Evolutionary conservation across 176 grass and related monocot genomes (phyloP).

Genomic region (Urochloa ruziziensis): DNA sequence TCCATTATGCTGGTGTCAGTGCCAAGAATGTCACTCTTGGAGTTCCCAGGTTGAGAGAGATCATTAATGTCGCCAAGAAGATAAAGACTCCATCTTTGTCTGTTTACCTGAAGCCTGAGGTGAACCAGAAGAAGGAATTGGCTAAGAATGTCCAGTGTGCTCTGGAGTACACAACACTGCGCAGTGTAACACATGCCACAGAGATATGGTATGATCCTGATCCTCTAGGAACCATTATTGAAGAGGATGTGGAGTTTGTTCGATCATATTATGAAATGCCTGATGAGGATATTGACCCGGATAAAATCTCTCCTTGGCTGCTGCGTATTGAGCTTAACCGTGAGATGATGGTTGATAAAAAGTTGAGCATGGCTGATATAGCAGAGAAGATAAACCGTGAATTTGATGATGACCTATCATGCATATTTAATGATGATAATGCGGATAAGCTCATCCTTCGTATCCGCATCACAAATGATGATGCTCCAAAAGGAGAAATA

Average conservation of each 20-base stretch:
- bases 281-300: slow-evolving; percentile 85
- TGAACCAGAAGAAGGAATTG: slow-evolving; percentile 83
- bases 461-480: slow-evolving; percentile 92
- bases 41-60: slow-evolving; percentile 94
- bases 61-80: slow-evolving; percentile 99
- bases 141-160: slow-evolving; percentile 99
- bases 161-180: slow-evolving; percentile 89
- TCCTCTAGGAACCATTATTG: slow-evolving; percentile 83
- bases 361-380: slow-evolving; percentile 98
- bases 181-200: slow-evolving; percentile 97
- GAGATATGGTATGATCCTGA: slow-evolving; percentile 98
- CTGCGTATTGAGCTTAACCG: slow-evolving; percentile 93
- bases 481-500: slow-evolving; percentile 91
- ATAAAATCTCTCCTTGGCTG: slow-evolving; percentile 96
- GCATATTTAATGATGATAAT: slow-evolving; percentile 99
- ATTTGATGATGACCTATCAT: slow-evolving; percentile 90
- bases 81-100: slow-evolving; percentile 94
- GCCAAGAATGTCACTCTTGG: slow-evolving; percentile 99
- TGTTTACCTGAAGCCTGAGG: slow-evolving; percentile 81
- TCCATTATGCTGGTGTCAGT: slow-evolving; percentile 99
- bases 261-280: slow-evolving; percentile 98
- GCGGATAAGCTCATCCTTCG: slow-evolving; percentile 99
- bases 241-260: slow-evolving; percentile 97
- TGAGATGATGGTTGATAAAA: slow-evolving; percentile 99
- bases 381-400: slow-evolving; percentile 97